Conservation (phyloP, 768 basidiomycete species). For the Tylopilus rubrobrunneus region DNA sequence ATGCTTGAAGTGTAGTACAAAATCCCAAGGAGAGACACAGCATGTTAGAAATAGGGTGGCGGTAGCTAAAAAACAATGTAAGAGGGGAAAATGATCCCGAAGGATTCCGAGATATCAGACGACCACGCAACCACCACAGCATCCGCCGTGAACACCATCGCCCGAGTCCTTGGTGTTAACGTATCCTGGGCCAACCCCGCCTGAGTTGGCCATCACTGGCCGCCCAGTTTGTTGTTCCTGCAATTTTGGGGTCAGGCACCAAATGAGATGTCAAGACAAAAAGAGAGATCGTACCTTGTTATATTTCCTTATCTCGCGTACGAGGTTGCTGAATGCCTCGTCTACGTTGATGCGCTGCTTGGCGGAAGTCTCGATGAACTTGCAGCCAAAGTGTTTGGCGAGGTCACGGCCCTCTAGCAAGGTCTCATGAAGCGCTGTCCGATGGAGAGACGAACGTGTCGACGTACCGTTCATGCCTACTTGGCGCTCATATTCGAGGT, state of each 20-base stretch:
- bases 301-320: constrained; percentile 89
- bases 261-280: not conserved
- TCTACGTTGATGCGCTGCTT: constrained; percentile 97
- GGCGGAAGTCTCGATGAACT: constrained; percentile 94
- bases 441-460: not conserved
- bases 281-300: constrained; percentile 63
- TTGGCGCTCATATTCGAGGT: constrained; percentile 93
- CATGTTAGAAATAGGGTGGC: constrained; percentile 1
- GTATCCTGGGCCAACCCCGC: constrained; percentile 42
- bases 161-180: constrained; percentile 45
- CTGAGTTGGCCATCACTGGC: constrained; percentile 49
- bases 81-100: not conserved
- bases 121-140: constrained; percentile 66
- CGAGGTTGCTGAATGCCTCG: constrained; percentile 90
- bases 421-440: not conserved
- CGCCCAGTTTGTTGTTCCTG: constrained; percentile 80
- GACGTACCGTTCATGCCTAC: constrained; percentile 88
- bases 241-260: constrained; percentile 7
- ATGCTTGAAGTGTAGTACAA: constrained; percentile 11
- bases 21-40: constrained; percentile 6
- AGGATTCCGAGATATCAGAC: constrained; percentile 27
- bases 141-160: constrained; percentile 54
- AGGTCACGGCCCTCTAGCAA: constrained; percentile 90
- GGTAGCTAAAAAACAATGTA: constrained; percentile 6
- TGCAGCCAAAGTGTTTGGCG: constrained; percentile 91